A percentile compares a stretch with the other conserved stretches of the same genome.
Conservation (phyloP, 805 yeast genomes). For the Saccharomycopsis olivae region DNA sequence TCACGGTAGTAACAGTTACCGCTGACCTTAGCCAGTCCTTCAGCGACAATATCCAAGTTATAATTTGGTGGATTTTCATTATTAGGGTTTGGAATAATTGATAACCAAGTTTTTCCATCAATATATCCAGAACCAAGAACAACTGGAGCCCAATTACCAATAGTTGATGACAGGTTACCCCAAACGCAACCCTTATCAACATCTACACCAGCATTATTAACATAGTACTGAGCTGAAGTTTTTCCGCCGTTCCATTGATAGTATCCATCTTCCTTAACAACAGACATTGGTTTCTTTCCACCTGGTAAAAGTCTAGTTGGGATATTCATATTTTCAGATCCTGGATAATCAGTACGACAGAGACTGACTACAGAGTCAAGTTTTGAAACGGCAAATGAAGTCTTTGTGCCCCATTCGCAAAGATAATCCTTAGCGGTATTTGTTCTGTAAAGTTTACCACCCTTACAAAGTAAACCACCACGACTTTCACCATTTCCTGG, state of each 20-base stretch:
- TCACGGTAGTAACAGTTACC: slow-evolving; percentile 76
- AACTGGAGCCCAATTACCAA: slow-evolving; percentile 98
- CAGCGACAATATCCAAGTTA: slow-evolving; percentile 70
- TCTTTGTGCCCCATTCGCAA: slow-evolving; percentile 63
- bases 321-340: slow-evolving; percentile 95
- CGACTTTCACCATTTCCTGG: slow-evolving; percentile 60
- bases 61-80: slow-evolving; percentile 57
- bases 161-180: slow-evolving; percentile 69
- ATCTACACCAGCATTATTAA: slow-evolving; percentile 90
- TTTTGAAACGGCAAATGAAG: slow-evolving; percentile 59
- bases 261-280: slow-evolving; percentile 68
- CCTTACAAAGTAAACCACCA: slow-evolving; percentile 57
- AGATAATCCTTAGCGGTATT: slow-evolving; percentile 39
- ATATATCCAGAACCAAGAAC: slow-evolving; percentile 87
- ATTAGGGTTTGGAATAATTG: slow-evolving; percentile 93
- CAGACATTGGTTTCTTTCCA: slow-evolving; percentile 50
- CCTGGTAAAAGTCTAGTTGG: slow-evolving; percentile 80
- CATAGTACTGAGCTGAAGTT: slow-evolving; percentile 95
- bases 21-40: slow-evolving; percentile 45
- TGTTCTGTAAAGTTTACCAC: slow-evolving; percentile 55
- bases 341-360: slow-evolving; percentile 98
- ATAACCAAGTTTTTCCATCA: slow-evolving; percentile 65
- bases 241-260: slow-evolving; percentile 70
- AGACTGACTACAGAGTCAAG: slow-evolving; percentile 62
- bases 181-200: slow-evolving; percentile 87